Base-by-base conservation (phyloP, 2,329 filamentous ascomycete species). In the Cercospora janseana region DNA sequence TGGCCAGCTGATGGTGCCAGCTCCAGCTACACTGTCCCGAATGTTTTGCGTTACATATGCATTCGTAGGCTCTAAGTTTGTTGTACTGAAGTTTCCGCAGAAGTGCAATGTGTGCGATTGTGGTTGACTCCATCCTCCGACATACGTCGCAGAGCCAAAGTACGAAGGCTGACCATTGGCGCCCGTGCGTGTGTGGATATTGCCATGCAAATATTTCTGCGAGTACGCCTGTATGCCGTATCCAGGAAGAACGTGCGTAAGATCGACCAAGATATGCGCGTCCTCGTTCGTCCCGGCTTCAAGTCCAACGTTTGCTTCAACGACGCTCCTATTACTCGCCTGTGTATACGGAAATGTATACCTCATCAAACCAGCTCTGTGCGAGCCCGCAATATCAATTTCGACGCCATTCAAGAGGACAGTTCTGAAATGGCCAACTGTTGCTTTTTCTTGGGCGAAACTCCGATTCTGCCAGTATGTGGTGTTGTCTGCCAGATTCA, bases 241-340 rank as follows among this genome's bases (percentile, higher is more conserved):
- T 0, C 66, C 62, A 2, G 72, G 75, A 2, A 77, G 66, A 16
- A 75, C 71, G 56, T 79, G 79, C 35, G 76, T 74, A 8, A 75
- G 61, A 51, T 78, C 75, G 0, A 77, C 69, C 2, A 78, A 56
- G 4, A 78, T 58, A 23, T 75, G 70, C 9, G 67, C 70, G 4
- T 69, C 68, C 2, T 68, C 23, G 9, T 18, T 21, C 12, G 16
- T 44, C 8, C 28, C 18, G 6, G 23, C 21, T 18, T 46, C 29
- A 18, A n/a, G 4, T 15, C 10, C 34, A 2, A n/a, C 20, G 15
- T 4, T 21, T 4, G 12, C 18, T 7, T 18, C 48, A 26, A 20
- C 28, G 6, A n/a, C 35, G 32, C 23, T 50, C 13, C 10, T 27
- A 32, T 35, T 48, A 31, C 12, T 23, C 6, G 24, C 66, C 29